Base-by-base conservation (phyloP, 768 basidiomycete genomes). In the Albatrellus ellisii region DNA sequence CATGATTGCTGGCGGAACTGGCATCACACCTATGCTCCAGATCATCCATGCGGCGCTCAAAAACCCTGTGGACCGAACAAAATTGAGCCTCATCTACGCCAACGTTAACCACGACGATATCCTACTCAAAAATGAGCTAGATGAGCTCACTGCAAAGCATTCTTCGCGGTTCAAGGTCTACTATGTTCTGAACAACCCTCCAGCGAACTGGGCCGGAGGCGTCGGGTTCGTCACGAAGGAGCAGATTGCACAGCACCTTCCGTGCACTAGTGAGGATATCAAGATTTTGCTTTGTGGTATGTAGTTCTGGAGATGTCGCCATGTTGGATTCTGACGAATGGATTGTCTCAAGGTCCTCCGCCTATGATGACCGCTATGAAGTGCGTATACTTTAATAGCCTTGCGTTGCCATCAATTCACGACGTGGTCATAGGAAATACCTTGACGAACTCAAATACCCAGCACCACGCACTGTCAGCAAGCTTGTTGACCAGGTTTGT, bases 21-120 rank as follows among this genome's bases (percentile, higher is more conserved):
- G 95, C 43, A 94, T 99, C 60, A 94, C 95, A 0, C 95, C 95
- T 55, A 97, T 98, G 94, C 79, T 95, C 54, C 94, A 99, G 59
- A 87, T 99, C 68, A 83, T 97, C 62, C 82, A 85, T 47, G 86
- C 92, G n/a, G 76, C 80, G 10, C 73, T 97, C 58, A 81, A 84
- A 62, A 89, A 91, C 61, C 78, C 87, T n/a, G 58, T 64, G 33
- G 95, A 99, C 70, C 66, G 57, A 47, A 97, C 94, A 29, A 75
- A 69, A 51, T 62, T 98, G 55, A 74, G 71, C 50, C 75, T 99
- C 56, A 87, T 99, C 57, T 98, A 98, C 62, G 95, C 95, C 52
- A 99, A 99, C 63, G 91, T 97, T 49, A 83, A 80, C 62, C 57
- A 69, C 44, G 85, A 91, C 43, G 95, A 99, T 57, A 97, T 99